Evolutionary conservation across 1,284 basidiomycete genomes (phyloP).

Genomic region (Moniliella sp.): DNA sequence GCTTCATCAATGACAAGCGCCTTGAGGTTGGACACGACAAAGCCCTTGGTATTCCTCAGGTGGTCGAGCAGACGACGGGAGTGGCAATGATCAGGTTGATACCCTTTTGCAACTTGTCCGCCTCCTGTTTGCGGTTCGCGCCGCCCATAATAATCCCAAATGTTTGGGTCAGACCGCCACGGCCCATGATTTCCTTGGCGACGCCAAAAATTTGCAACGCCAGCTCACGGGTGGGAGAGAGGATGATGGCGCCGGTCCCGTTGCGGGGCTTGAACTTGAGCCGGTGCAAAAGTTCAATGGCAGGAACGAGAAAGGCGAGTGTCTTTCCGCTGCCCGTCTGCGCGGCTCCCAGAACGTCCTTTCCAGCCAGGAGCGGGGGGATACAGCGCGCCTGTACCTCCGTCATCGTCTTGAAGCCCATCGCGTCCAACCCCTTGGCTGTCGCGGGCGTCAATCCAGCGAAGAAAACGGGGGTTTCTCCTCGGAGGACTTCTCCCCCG

Average conservation of each 20-base stretch:
- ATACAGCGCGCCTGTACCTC: conserved; percentile 84
- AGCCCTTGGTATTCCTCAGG: conserved; percentile 84
- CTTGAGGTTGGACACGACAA: conserved; percentile 82
- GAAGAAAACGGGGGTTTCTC: conserved; percentile 12
- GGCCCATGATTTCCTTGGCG: conserved; percentile 68
- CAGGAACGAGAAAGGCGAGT: conserved; percentile 82
- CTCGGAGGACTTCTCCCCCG: neutral
- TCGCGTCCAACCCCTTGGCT: conserved; percentile 40
- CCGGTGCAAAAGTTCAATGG: conserved; percentile 67
- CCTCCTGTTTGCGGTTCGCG: conserved; percentile 81
- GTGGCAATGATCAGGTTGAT: conserved; percentile 88
- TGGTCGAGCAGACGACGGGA: conserved; percentile 53
- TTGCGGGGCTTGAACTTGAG: conserved; percentile 95
- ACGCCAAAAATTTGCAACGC: conserved; percentile 96
- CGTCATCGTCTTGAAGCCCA: conserved; percentile 90
- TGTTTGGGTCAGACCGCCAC: conserved; percentile 60
- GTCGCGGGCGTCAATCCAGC: conserved; percentile 23
- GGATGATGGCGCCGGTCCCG: conserved; percentile 66
- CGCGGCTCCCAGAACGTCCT: conserved; percentile 89
- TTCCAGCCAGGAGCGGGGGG: conserved; percentile 82
- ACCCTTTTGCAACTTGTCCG: conserved; percentile 80
- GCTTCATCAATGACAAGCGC: conserved; percentile 91
- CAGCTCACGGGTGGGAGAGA: conserved; percentile 86
- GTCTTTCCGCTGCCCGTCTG: conserved; percentile 96
- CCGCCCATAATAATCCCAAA: conserved; percentile 81